phyloP scores from a whole-genome alignment of 305 asterid species.

The Coffea humblotiana region DNA sequence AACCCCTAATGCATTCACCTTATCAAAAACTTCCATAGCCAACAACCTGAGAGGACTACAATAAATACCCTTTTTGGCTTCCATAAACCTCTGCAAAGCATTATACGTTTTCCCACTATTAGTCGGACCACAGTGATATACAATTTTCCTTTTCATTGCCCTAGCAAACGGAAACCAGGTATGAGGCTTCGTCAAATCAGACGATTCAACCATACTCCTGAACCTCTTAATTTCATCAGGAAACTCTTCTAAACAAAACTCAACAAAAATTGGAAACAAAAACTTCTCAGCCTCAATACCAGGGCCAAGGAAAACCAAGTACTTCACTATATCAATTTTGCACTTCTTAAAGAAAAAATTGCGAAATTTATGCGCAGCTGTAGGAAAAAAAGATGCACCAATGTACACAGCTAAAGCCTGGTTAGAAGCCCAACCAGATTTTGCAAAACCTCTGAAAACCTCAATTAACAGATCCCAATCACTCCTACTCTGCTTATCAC shows the following conservation, averaged over 20 bases:
- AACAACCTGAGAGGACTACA: slow-evolving; percentile 93
- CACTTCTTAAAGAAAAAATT: slow-evolving; percentile 53
- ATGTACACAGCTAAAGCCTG: slow-evolving; percentile 81
- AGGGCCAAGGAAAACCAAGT: slow-evolving; percentile 62
- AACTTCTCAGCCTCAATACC: slow-evolving; percentile 66
- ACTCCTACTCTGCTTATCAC: slow-evolving; percentile 32
- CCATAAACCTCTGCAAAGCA: slow-evolving; percentile 92
- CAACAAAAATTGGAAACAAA: slow-evolving; percentile 78
- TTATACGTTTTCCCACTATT: slow-evolving; percentile 97
- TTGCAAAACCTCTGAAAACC: slow-evolving; percentile 51
- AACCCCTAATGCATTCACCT: slow-evolving; percentile 80
- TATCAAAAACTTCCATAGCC: slow-evolving; percentile 98
- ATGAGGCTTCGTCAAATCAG: slow-evolving; percentile 89
- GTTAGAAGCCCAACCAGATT: slow-evolving; percentile 81
- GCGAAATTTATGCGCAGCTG: slow-evolving; percentile 60
- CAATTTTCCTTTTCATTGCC: slow-evolving; percentile 87
- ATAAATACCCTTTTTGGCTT: slow-evolving; percentile 84
- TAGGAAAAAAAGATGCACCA: slow-evolving; percentile 71
- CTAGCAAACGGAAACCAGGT: slow-evolving; percentile 98
- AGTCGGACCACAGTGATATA: slow-evolving; percentile 96
- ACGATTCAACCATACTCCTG: slow-evolving; percentile 73
- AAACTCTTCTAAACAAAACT: slow-evolving; percentile 73
- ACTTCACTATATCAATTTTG: slow-evolving; percentile 48
- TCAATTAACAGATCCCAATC: slow-evolving; percentile 65
- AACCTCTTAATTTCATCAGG: slow-evolving; percentile 72